These are phyloP conservation scores for Silene conica DNA, from an alignment of 148 eudicot genomes.

Conservation along the genomic window DNA sequence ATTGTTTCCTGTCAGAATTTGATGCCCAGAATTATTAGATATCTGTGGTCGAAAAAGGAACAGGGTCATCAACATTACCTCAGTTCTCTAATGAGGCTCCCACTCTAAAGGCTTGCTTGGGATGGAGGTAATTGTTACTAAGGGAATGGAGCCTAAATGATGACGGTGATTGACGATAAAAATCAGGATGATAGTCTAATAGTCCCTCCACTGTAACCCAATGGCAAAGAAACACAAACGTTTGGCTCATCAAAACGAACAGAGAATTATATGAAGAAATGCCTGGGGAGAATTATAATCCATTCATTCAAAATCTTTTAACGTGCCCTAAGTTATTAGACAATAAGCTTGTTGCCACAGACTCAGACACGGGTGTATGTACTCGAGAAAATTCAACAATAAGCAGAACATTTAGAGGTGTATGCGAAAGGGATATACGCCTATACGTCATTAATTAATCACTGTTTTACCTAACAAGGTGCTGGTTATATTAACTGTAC, in stretches of 20 bases:
- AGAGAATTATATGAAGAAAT: neutral
- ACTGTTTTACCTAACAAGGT: neutral
- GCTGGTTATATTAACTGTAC: conserved; percentile 29
- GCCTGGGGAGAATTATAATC: neutral
- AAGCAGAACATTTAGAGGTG: neutral
- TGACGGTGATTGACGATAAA: too few relatives aligned
- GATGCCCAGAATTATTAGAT: neutral
- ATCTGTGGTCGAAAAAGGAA: neutral
- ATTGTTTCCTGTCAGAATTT: conserved; percentile 62
- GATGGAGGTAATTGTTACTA: too few relatives aligned
- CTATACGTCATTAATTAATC: neutral
- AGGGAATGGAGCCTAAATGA: too few relatives aligned
- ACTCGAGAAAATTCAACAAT: neutral
- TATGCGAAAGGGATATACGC: neutral
- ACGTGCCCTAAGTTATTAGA: neutral
- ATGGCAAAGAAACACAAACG: neutral
- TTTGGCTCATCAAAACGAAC: neutral
- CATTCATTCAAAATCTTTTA: neutral
- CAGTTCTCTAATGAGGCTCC: neutral
- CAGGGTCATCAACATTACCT: neutral
- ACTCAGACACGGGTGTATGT: neutral
- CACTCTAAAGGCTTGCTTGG: neutral
- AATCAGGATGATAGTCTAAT: too few relatives aligned
- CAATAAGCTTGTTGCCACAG: neutral
- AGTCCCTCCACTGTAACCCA: neutral